Evolutionary conservation across 2,329 filamentous ascomycete species (phyloP), one percentile per base, ranked within the genome.

Genomic region (Dendrostoma leiphaemia): DNA sequence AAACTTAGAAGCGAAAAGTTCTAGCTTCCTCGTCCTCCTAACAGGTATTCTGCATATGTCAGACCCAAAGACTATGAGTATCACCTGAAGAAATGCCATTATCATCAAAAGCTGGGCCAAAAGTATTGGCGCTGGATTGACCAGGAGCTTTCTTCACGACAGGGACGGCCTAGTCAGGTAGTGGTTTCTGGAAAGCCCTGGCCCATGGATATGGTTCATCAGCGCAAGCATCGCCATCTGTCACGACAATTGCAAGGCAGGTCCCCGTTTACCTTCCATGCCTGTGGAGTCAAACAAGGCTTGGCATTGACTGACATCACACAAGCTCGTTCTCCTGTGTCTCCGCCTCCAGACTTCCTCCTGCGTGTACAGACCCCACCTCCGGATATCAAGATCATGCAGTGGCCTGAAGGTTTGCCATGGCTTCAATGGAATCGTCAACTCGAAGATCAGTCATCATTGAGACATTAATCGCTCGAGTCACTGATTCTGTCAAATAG

Each of bases 1-100:
- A 17, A 9, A 26, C 31, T 29, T 9, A 19, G 3, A 24, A 15
- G 1, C 26, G 6, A 19, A 10, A 29, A 5, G 4, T 1, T 12
- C 28, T 6, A 2, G 4, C n/a, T n/a, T n/a, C n/a, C n/a, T n/a
- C n/a, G n/a, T n/a, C n/a, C n/a, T n/a, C n/a, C n/a, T n/a, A n/a
- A n/a, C n/a, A n/a, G n/a, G n/a, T n/a, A n/a, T n/a, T n/a, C n/a
- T n/a, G n/a, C n/a, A n/a, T n/a, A n/a, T n/a, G n/a, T n/a, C n/a
- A 52, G 50, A 10, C 41, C 41, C 2, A 52, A 24, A 9, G 41
- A 52, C 19, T 52, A 52, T 6, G 50, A 52, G 41, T 40, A 48
- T 28, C 17, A 24, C 1, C 17, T 52, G 5, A 15, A 5, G n/a
- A 52, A 47, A 29, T 52, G 41, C 41, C 38, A 26, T 2, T 6